Percentiles rank a stretch among this genome's conserved stretches.
These are phyloP conservation scores for Didymella lethalis DNA, from an alignment of 2,329 filamentous ascomycete genomes.

Conservation along the genomic window DNA sequence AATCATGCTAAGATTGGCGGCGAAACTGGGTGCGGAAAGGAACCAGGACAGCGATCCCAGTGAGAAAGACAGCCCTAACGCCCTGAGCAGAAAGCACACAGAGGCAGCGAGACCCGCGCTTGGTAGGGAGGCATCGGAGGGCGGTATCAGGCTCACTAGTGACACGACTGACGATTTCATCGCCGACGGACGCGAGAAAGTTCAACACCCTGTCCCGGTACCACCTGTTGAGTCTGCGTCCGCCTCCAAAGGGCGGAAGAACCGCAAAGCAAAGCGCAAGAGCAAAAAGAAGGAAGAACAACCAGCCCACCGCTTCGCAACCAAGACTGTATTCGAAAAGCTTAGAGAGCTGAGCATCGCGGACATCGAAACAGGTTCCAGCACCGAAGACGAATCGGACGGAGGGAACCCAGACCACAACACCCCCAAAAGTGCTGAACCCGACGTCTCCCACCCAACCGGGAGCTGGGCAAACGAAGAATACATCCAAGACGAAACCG, in stretches of 20 bases:
- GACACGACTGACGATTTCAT: slow-evolving; percentile 13
- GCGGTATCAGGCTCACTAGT: slow-evolving; percentile 10
- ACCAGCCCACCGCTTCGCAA: slow-evolving; percentile 28
- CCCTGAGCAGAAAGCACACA: background rate
- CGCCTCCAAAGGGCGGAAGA: slow-evolving; percentile 16
- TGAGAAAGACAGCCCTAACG: background rate
- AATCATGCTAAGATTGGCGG: slow-evolving; percentile 64
- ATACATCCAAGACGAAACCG: slow-evolving; percentile 28
- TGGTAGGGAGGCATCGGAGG: slow-evolving; percentile 10
- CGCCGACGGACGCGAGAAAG: slow-evolving; percentile 30
- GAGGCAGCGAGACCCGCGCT: background rate
- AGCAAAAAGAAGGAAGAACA: slow-evolving; percentile 10
- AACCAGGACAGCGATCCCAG: background rate
- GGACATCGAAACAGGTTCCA: slow-evolving; percentile 1
- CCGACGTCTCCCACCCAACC: background rate
- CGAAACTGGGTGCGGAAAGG: slow-evolving; percentile 56
- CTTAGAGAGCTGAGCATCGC: slow-evolving; percentile 1
- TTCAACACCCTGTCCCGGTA: slow-evolving; percentile 23
- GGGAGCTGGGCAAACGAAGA: slow-evolving; percentile 34
- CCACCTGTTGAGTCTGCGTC: slow-evolving; percentile 15
- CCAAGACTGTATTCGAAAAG: slow-evolving; percentile 40
- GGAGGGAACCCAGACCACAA: slow-evolving; percentile 10
- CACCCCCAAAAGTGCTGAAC: background rate
- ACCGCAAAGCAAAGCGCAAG: slow-evolving; percentile 23
- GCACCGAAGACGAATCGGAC: slow-evolving; percentile 14